phyloP scores from a whole-genome alignment of 108 stramenopile genomes.

The Fragilaria radians region DNA sequence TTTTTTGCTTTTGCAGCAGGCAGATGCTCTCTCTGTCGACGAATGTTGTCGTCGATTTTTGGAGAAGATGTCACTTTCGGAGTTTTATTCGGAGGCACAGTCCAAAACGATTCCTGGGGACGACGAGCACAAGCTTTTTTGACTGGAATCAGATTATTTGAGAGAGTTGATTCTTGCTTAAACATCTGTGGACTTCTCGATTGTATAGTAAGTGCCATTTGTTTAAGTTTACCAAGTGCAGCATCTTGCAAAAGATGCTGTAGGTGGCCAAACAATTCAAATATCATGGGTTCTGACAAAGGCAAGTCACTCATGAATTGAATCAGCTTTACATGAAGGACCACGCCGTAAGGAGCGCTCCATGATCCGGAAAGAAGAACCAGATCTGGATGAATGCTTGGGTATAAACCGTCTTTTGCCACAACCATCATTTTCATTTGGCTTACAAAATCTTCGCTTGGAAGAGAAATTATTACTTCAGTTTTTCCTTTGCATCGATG shows the following conservation, averaged over 20 bases:
- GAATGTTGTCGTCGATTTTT: conserved; percentile 30
- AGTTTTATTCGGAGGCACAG: conserved; percentile 38
- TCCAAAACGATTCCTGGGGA: conserved; percentile 62
- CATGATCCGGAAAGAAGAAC: conserved; percentile 8
- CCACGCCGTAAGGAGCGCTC: conserved; percentile 15
- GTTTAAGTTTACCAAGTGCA: conserved; percentile 16
- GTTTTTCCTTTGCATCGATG: conserved; percentile 3
- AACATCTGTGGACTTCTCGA: not conserved
- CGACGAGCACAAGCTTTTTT: too few species aligned
- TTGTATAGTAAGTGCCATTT: conserved; percentile 1
- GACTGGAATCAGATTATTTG: too few species aligned
- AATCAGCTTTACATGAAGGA: conserved; percentile 33
- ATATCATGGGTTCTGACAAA: conserved; percentile 48
- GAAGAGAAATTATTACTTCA: conserved; percentile 26
- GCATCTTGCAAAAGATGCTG: conserved; percentile 37
- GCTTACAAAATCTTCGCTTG: conserved; percentile 9
- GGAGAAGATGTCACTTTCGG: conserved; percentile 58
- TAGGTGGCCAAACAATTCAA: conserved; percentile 54
- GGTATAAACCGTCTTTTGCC: conserved; percentile 13
- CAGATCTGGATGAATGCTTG: conserved; percentile 11
- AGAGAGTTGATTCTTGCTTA: too few species aligned
- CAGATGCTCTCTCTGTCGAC: conserved; percentile 43
- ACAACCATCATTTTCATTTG: conserved; percentile 18
- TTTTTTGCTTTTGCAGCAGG: conserved; percentile 61
- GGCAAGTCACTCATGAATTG: conserved; percentile 24